phyloP scores from a whole-genome alignment of 106 monocot species.

The Phalaenopsis aphrodite region DNA sequence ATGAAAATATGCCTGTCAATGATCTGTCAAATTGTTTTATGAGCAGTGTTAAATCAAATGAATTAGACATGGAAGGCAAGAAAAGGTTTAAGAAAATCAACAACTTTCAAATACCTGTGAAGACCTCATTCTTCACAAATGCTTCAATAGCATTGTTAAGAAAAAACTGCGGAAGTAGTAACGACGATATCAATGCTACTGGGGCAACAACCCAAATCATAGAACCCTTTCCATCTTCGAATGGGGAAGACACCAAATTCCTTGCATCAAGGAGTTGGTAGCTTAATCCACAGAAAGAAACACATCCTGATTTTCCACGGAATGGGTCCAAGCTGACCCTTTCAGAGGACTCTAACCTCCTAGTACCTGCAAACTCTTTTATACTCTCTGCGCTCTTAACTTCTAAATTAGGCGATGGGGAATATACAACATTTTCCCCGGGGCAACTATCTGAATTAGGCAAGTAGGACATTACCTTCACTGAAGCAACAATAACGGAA shows the following conservation, averaged over 20 bases:
- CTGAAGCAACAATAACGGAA: not conserved
- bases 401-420: slow-evolving; percentile 2
- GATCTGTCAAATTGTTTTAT: not conserved
- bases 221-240: slow-evolving; percentile 41
- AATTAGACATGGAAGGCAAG: not conserved
- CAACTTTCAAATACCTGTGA: slow-evolving; percentile 30
- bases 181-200: slow-evolving; percentile 44
- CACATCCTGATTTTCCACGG: slow-evolving; percentile 40
- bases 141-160: slow-evolving; percentile 32
- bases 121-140: slow-evolving; percentile 32
- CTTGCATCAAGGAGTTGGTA: slow-evolving; percentile 32
- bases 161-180: slow-evolving; percentile 55
- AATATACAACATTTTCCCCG: not conserved
- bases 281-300: slow-evolving; percentile 48
- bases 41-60: not conserved
- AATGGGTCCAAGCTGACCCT: slow-evolving; percentile 30
- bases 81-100: not conserved
- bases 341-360: slow-evolving; percentile 3
- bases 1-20: not conserved
- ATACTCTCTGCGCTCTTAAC: not conserved
- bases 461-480: slow-evolving; percentile 8
- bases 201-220: slow-evolving; percentile 48
- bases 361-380: not conserved
- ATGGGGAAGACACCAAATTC: slow-evolving; percentile 52
- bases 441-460: slow-evolving; percentile 13